These are phyloP conservation scores for Ceratocystis papillata DNA, from an alignment of 2,329 filamentous ascomycete species.

Conservation along the genomic window DNA sequence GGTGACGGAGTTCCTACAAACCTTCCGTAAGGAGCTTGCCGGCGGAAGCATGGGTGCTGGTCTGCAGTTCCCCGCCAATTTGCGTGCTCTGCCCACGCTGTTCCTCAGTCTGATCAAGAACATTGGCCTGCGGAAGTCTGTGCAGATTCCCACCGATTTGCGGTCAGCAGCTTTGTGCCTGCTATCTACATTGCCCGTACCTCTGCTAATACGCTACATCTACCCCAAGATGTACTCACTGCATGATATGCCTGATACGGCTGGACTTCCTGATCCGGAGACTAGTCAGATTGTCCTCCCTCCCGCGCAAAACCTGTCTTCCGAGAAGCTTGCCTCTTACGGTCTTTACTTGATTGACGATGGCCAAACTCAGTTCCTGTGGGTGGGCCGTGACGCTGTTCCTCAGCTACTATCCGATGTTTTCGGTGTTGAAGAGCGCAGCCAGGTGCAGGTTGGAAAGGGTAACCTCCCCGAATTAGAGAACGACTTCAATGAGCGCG, in stretches of 20 bases:
- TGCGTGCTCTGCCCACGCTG: slow-evolving; percentile 75
- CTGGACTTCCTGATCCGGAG: slow-evolving; percentile 71
- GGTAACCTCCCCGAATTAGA: slow-evolving; percentile 75
- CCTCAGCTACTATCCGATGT: slow-evolving; percentile 81
- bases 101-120: slow-evolving; percentile 96
- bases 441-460: slow-evolving; percentile 84
- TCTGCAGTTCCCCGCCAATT: slow-evolving; percentile 85
- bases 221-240: slow-evolving; percentile 75
- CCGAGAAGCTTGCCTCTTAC: slow-evolving; percentile 75
- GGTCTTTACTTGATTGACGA: slow-evolving; percentile 95
- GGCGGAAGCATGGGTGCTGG: slow-evolving; percentile 93
- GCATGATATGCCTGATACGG: slow-evolving; percentile 93
- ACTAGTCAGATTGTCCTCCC: slow-evolving; percentile 86
- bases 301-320: slow-evolving; percentile 73
- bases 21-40: slow-evolving; percentile 92
- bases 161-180: slow-evolving; percentile 85
- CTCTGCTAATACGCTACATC: slow-evolving; percentile 86
- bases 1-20: slow-evolving; percentile 81
- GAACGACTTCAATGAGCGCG: slow-evolving; percentile 91
- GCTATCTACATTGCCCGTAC: slow-evolving; percentile 84
- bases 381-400: slow-evolving; percentile 87
- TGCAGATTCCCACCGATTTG: slow-evolving; percentile 87
- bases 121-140: slow-evolving; percentile 81
- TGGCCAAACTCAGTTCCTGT: slow-evolving; percentile 93
- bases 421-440: slow-evolving; percentile 76